Conservation (phyloP, 73 alveolate genomes). For the Paramecium primaurelia region DNA sequence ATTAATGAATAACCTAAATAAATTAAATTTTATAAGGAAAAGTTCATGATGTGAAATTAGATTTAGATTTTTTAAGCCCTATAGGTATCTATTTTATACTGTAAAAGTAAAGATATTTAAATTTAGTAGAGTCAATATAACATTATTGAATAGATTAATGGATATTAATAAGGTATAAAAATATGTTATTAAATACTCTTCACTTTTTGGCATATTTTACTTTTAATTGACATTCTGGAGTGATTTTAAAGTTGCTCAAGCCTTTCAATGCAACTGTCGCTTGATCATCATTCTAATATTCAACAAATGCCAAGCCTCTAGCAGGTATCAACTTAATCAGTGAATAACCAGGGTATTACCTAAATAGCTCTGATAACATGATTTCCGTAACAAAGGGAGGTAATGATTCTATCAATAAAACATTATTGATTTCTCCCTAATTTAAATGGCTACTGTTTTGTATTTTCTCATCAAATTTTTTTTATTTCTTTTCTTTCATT, state of each 20-base stretch:
- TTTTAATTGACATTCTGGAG: neutral
- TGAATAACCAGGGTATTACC: constrained; percentile 41
- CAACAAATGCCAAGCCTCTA: constrained; percentile 52
- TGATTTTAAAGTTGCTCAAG: neutral
- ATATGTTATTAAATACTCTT: neutral
- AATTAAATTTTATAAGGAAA: too few relatives aligned
- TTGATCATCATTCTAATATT: constrained; percentile 2
- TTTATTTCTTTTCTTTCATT: neutral
- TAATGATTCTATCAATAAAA: neutral
- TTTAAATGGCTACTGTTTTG: neutral
- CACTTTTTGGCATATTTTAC: constrained; percentile 39
- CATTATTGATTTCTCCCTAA: constrained; percentile 44
- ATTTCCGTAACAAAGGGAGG: constrained; percentile 12
- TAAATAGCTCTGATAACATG: constrained; percentile 5
- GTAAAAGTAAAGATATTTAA: too few relatives aligned
- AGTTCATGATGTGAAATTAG: neutral
- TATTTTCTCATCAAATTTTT: neutral
- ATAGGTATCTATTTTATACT: too few relatives aligned
- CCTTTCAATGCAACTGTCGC: constrained; percentile 45
- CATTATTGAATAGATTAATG: neutral
- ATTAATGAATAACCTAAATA: neutral
- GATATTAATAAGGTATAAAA: neutral
- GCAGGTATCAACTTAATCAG: neutral
- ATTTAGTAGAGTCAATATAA: neutral
- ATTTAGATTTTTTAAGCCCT: neutral